These are phyloP conservation scores for Yamadazyma sp. DNA, from an alignment of 805 yeast species.

Conservation along the genomic window DNA sequence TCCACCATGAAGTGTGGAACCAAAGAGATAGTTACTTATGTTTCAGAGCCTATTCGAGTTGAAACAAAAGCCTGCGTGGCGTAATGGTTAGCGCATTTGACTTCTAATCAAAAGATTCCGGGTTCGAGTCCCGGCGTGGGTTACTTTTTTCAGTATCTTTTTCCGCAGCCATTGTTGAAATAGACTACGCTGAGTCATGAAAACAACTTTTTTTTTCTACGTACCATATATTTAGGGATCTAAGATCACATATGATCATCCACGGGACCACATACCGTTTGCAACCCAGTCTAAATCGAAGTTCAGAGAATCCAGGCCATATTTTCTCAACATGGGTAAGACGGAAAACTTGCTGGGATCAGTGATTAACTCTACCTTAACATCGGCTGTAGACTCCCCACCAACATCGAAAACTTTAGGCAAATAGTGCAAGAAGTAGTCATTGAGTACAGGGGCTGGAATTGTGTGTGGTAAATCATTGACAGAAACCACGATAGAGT, in stretches of 20 bases:
- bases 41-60: too few species aligned
- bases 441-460: conserved; percentile 37
- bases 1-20: too few species aligned
- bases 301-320: conserved; percentile 25
- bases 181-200: too few species aligned
- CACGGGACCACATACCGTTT: conserved; percentile 33
- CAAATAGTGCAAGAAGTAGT: conserved; percentile 34
- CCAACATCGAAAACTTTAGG: conserved; percentile 20
- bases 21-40: too few species aligned
- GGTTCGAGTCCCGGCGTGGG: conserved; percentile 60
- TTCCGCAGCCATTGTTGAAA: too few species aligned
- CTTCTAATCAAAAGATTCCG: conserved; percentile 66
- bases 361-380: conserved; percentile 23
- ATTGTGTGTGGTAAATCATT: conserved; percentile 35
- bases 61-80: conserved; percentile 53
- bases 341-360: conserved; percentile 21
- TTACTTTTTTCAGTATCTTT: conserved; percentile 18
- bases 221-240: not conserved
- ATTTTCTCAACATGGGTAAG: conserved; percentile 37
- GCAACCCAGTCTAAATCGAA: conserved; percentile 40
- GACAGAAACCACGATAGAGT: conserved; percentile 23
- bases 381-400: conserved; percentile 12
- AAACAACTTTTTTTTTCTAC: conserved; percentile 1
- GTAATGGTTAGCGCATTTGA: conserved; percentile 69
- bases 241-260: conserved; percentile 13